Evolutionary conservation across 2,329 filamentous ascomycete species (phyloP).

Genomic region (Trichophyton simii): DNA sequence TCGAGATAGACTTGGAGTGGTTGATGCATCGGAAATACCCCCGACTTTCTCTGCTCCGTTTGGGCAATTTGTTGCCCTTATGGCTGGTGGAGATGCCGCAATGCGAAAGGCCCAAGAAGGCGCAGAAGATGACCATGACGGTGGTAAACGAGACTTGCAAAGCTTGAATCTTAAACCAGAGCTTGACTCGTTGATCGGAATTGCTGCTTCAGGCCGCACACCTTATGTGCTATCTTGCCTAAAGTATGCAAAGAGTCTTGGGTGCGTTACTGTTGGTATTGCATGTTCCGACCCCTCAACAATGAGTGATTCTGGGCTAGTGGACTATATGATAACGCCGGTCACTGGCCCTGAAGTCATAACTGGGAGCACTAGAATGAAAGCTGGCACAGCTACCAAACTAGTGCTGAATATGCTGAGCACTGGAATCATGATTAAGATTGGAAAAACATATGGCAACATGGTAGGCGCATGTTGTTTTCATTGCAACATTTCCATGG

Average conservation of each 20-base stretch:
- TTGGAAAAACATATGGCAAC: slow-evolving; percentile 34
- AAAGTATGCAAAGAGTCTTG: slow-evolving; percentile 24
- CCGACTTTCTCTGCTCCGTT: slow-evolving; percentile 31
- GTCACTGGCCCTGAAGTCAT: slow-evolving; percentile 34
- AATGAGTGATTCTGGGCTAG: slow-evolving; percentile 18
- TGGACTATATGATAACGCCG: slow-evolving; percentile 26
- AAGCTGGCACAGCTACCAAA: slow-evolving; percentile 37
- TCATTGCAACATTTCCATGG: not conserved
- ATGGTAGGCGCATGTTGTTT: slow-evolving; percentile 20
- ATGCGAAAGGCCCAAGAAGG: slow-evolving; percentile 32
- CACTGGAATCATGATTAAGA: slow-evolving; percentile 31
- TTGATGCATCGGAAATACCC: slow-evolving; percentile 34
- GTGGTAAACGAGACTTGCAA: slow-evolving; percentile 23
- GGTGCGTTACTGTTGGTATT: slow-evolving; percentile 29
- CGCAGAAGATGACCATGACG: slow-evolving; percentile 28
- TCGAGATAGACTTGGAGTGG: slow-evolving; percentile 25
- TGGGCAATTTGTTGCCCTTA: slow-evolving; percentile 31
- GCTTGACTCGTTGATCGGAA: slow-evolving; percentile 31
- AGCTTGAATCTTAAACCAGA: slow-evolving; percentile 19
- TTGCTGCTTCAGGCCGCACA: slow-evolving; percentile 34
- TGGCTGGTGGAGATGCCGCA: slow-evolving; percentile 32
- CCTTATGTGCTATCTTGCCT: slow-evolving; percentile 33
- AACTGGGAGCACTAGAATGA: slow-evolving; percentile 37
- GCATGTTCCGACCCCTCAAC: slow-evolving; percentile 29
- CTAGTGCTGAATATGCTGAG: slow-evolving; percentile 36